Evolutionary conservation across 2,329 filamentous ascomycete species (phyloP).

Genomic region (Dissoconium aciculare): DNA sequence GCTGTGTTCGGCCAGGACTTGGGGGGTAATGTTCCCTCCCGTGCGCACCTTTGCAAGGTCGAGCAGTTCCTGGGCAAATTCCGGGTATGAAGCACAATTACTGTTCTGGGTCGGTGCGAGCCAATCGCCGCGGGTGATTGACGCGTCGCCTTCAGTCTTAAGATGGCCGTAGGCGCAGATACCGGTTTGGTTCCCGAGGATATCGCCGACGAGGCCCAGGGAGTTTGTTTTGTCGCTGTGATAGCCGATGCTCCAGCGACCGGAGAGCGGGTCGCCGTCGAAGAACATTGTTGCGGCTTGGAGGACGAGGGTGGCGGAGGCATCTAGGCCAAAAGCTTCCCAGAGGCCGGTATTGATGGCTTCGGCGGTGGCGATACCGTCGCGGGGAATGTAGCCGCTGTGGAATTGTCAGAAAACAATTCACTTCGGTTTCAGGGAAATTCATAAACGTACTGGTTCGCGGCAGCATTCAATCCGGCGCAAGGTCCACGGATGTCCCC

Average conservation of each 20-base stretch:
- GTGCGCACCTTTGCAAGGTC: slow-evolving; percentile 12
- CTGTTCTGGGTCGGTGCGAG: slow-evolving; percentile 14
- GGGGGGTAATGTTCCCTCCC: slow-evolving; percentile 13
- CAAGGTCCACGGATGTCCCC: slow-evolving; percentile 18
- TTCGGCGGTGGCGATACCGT: slow-evolving; percentile 10
- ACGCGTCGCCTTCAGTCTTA: slow-evolving; percentile 15
- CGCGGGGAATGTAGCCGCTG: slow-evolving; percentile 13
- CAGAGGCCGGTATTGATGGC: slow-evolving; percentile 14
- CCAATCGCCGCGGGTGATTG: slow-evolving; percentile 18
- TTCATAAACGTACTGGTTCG: slow-evolving; percentile 13
- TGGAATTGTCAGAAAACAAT: background rate
- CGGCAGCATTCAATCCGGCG: slow-evolving; percentile 13
- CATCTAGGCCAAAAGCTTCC: slow-evolving; percentile 12
- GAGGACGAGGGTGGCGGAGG: slow-evolving; percentile 14
- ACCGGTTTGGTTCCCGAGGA: slow-evolving; percentile 15
- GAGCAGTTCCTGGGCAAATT: slow-evolving; percentile 14
- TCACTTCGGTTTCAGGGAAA: background rate
- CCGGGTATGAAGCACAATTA: slow-evolving; percentile 15
- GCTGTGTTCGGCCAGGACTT: slow-evolving; percentile 14
- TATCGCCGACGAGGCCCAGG: slow-evolving; percentile 11
- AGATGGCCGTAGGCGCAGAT: slow-evolving; percentile 17
- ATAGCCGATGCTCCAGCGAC: slow-evolving; percentile 12
- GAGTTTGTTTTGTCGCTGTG: slow-evolving; percentile 13
- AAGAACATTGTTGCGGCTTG: slow-evolving; percentile 16
- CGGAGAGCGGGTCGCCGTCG: slow-evolving; percentile 12